Base-by-base conservation (phyloP, 805 yeast genomes). In the Cyberlindnera sargentensis region DNA sequence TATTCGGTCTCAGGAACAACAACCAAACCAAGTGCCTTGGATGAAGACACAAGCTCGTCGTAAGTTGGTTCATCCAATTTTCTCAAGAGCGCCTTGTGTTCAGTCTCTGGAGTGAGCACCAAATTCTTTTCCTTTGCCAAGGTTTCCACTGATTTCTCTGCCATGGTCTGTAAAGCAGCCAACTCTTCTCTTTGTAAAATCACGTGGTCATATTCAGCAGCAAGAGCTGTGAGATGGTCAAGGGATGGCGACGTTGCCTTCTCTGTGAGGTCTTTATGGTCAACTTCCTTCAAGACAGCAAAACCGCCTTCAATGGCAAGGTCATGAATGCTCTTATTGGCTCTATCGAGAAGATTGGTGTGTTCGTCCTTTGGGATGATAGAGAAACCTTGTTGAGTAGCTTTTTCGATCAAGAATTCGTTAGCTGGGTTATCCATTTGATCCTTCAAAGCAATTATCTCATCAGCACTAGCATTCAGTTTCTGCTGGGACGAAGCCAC, bases 371-470 rank as follows among this genome's bases (percentile, higher is more conserved):
- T 43, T 15, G 58, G 57, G 23, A 65, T 45, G 40, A 60, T 48
- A 20, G 53, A 53, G 20, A 58, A 47, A 5, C 66, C 65, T 42
- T 51, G 58, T 7, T 39, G 43, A 8, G 43, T 30, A 4, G 72
- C 64, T 36, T 60, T 61, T 8, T 51, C 50, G 24, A 43, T 45
- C 29, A 66, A 43, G 38, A 55, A 57, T 5, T 57, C 65, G 11
- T 55, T 49, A 9, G 65, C 53, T 4, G 78, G 76, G 8, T 49
- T 45, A 5, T 51, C 55, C 9, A 56, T n/a, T 39, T 42, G 41
- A 8, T 25, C 23, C 27, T 51, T 48, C 44, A 49, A 30, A 1
- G 42, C 32, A 2, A 20, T 36, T 5, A 31, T 11, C 11, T 34
- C 31, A 8, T 41, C 37, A 28, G 33, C 35, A 28, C 23, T 8